phyloP scores from a whole-genome alignment of 108 stramenopile species.

The Nannochloropsis gaditana region DNA sequence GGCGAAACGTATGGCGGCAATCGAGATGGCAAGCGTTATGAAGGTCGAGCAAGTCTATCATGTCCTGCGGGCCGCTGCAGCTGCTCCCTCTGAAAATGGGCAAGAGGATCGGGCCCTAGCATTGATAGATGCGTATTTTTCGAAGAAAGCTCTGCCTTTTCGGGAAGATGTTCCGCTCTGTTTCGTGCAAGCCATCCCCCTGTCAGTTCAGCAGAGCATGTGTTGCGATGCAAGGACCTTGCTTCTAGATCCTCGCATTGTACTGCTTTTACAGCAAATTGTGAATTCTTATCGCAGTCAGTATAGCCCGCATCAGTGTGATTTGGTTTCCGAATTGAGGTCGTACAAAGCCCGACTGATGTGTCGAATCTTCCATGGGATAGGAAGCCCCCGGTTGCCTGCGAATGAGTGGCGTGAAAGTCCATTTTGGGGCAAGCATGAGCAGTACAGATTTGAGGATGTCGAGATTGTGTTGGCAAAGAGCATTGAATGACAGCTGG shows the following conservation, averaged over 20 bases:
- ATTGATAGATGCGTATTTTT: neutral
- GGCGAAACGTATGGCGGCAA: constrained; percentile 24
- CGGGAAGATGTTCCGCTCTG: neutral
- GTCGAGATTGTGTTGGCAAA: neutral
- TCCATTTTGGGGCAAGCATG: constrained; percentile 36
- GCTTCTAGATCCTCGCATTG: constrained; percentile 9
- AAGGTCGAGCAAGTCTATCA: constrained; percentile 28
- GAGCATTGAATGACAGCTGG: neutral
- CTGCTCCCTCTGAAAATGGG: neutral
- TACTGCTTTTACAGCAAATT: constrained; percentile 2
- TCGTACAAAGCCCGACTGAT: constrained; percentile 22
- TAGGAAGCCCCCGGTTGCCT: constrained; percentile 33
- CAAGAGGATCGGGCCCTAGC: neutral
- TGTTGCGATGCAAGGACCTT: neutral
- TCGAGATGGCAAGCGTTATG: constrained; percentile 26
- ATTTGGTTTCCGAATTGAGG: neutral
- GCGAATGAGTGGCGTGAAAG: constrained; percentile 31
- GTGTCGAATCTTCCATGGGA: constrained; percentile 36
- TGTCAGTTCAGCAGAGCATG: neutral
- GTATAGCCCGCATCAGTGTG: neutral
- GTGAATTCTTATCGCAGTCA: neutral
- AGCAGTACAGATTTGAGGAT: constrained; percentile 31
- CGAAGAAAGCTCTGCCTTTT: constrained; percentile 11
- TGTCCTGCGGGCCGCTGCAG: neutral
- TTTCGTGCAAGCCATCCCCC: neutral